Evolutionary conservation across 1,139 yeast species (phyloP), one percentile per base, ranked within the genome.

Genomic region (Protomyces lactucae-debilis): DNA sequence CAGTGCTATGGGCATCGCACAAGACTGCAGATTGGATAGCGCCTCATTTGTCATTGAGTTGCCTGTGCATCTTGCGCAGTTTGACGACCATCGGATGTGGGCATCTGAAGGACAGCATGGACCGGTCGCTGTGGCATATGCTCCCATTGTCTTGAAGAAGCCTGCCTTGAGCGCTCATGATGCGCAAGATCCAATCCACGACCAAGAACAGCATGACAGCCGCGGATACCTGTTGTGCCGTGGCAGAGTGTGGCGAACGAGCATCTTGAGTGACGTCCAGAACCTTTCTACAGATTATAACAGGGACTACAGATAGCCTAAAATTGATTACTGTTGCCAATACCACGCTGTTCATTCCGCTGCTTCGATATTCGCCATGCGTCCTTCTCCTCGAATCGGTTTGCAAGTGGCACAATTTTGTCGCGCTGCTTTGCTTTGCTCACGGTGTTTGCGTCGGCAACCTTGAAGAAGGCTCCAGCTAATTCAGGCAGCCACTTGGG

Each of bases 401-500:
- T 83, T 72, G 80, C 82, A 67, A 88, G 75, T 2, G 96, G 95
- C 59, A 80, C 83, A 57, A 86, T 83, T 70, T 82, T 82, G 70
- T 82, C 84, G 65, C 75, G 74, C 16, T 76, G 75, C 68, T 78
- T 80, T 72, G 76, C 77, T 73, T 68, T 80, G 74, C 73, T 76
- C 71, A 74, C 69, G 63, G 78, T 76, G 37, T 72, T 67, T 9
- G 71, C 64, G 69, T 83, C 85, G 0, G 86, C 82, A 9, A 80
- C 81, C 73, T 85, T 85, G 80, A 88, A 93, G 75, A 86, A 92
- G 61, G 85, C 84, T 0, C 99, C 97, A 1, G 98, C 98, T 48
- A 84, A 82, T 70, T 88, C 91, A 6, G 86, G 79, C 52, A 93
- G 78, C 97, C 98, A 92, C 68, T 80, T 79, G 0, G 97, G 92